Evolutionary conservation across 2,329 filamentous ascomycete species (phyloP).

Genomic region (Ceratocystis colombiana): DNA sequence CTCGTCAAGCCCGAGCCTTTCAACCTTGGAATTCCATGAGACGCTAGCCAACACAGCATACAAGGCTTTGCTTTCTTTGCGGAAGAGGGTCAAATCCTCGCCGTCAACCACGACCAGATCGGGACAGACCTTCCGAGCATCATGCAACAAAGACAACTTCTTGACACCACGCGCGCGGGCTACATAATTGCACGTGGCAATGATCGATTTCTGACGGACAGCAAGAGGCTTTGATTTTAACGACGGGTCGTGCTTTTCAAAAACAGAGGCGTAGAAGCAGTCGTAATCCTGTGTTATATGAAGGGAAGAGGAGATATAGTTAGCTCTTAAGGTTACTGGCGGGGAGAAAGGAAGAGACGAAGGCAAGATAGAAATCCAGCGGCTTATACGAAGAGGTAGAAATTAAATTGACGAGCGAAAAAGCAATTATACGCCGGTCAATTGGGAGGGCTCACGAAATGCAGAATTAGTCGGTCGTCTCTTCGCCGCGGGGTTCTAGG

Average conservation of each 20-base stretch:
- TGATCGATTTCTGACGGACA: slow-evolving; percentile 85
- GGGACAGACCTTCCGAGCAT: slow-evolving; percentile 70
- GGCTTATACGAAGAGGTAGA: too few relatives aligned
- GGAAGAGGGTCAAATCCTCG: slow-evolving; percentile 75
- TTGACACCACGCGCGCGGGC: slow-evolving; percentile 61
- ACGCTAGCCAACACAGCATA: slow-evolving; percentile 62
- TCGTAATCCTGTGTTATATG: slow-evolving; percentile 54
- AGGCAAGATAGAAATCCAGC: not conserved
- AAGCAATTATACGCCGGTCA: not conserved
- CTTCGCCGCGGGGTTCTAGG: slow-evolving; percentile 9
- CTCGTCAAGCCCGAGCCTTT: slow-evolving; percentile 85
- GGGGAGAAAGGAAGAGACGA: not conserved
- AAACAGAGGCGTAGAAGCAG: slow-evolving; percentile 90
- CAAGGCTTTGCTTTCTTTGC: slow-evolving; percentile 72
- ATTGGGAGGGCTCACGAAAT: slow-evolving; percentile 18
- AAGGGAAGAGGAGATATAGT: not conserved
- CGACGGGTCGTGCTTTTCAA: slow-evolving; percentile 68
- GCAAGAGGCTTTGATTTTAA: slow-evolving; percentile 67
- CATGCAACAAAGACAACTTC: slow-evolving; percentile 77
- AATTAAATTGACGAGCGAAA: not conserved
- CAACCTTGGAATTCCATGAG: slow-evolving; percentile 68
- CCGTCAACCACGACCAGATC: slow-evolving; percentile 78
- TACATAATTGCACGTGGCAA: slow-evolving; percentile 90
- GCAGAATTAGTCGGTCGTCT: slow-evolving; percentile 22
- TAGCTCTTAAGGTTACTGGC: not conserved